A percentile compares a stretch with the other conserved stretches of the same genome.
Evolutionary conservation across 2,329 filamentous ascomycete species (phyloP).

Genomic region (Colletotrichum eleusines): DNA sequence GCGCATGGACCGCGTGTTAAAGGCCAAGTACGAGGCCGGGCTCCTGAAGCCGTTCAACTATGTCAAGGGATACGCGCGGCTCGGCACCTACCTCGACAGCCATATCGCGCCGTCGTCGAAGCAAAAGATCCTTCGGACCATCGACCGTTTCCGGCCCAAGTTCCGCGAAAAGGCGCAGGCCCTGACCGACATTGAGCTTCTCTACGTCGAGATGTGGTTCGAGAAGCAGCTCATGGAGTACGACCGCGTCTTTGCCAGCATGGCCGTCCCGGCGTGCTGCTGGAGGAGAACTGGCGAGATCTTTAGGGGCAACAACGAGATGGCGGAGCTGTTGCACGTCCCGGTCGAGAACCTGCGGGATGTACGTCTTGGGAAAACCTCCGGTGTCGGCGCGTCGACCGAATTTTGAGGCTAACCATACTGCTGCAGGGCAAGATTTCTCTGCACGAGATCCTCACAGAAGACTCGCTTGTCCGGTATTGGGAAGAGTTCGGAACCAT

Average conservation of each 20-base stretch:
- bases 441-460: slow-evolving; percentile 93
- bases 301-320: slow-evolving; percentile 97
- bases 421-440: slow-evolving; percentile 85
- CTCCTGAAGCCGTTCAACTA: slow-evolving; percentile 98
- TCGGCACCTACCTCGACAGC: slow-evolving; percentile 92
- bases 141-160: slow-evolving; percentile 93
- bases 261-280: slow-evolving; percentile 98
- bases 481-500: slow-evolving; percentile 99
- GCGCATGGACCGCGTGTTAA: slow-evolving; percentile 92
- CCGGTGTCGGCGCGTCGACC: not conserved
- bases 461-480: slow-evolving; percentile 94
- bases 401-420: slow-evolving; percentile 20
- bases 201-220: slow-evolving; percentile 99
- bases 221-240: slow-evolving; percentile 97
- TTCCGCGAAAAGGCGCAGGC: slow-evolving; percentile 95
- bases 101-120: slow-evolving; percentile 86
- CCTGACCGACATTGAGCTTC: slow-evolving; percentile 92
- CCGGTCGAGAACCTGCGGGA: slow-evolving; percentile 92
- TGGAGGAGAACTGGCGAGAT: slow-evolving; percentile 98
- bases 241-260: slow-evolving; percentile 97
- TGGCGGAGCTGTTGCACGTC: slow-evolving; percentile 95
- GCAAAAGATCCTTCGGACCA: slow-evolving; percentile 89
- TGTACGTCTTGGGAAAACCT: slow-evolving; percentile 68
- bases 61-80: slow-evolving; percentile 91
- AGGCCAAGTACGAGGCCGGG: slow-evolving; percentile 96